A percentile compares a stretch with the other conserved stretches of the same genome.
These are phyloP conservation scores for Phytophthora cactorum DNA, from an alignment of 352 stramenopile species.

Conservation along the genomic window DNA sequence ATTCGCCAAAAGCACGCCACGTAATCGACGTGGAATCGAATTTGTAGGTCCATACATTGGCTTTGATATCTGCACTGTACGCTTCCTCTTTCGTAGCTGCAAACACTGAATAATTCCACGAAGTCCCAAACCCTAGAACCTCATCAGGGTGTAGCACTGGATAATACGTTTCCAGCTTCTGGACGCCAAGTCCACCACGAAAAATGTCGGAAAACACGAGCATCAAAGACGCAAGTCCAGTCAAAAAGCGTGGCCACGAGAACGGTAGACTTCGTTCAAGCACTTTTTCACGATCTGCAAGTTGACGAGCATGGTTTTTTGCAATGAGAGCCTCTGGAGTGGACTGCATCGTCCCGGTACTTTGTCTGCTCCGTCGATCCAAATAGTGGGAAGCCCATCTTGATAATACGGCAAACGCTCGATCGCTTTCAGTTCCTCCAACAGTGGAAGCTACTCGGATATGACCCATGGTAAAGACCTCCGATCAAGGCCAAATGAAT, in stretches of 20 bases:
- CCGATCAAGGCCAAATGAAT: too few species aligned
- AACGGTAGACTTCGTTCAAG: slow-evolving; percentile 30
- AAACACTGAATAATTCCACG: slow-evolving; percentile 43
- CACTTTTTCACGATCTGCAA: slow-evolving; percentile 16
- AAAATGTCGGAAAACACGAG: slow-evolving; percentile 45
- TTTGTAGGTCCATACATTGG: slow-evolving; percentile 46
- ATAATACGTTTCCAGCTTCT: slow-evolving; percentile 11
- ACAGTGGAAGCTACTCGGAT: slow-evolving; percentile 8
- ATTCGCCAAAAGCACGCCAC: slow-evolving; percentile 35
- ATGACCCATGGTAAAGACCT: slow-evolving; percentile 6
- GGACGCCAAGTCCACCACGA: slow-evolving; percentile 33
- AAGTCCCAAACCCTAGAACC: slow-evolving; percentile 30
- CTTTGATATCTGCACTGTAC: background rate
- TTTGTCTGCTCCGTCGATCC: background rate
- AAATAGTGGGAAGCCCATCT: slow-evolving; percentile 11
- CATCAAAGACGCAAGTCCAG: slow-evolving; percentile 25
- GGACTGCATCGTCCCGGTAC: background rate
- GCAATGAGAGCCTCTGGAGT: slow-evolving; percentile 10
- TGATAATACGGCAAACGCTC: slow-evolving; percentile 2
- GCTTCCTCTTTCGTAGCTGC: slow-evolving; percentile 16
- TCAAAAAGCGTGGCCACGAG: slow-evolving; percentile 28
- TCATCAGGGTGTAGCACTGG: slow-evolving; percentile 39
- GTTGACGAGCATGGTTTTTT: slow-evolving; percentile 14
- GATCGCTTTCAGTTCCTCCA: background rate
- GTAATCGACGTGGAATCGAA: slow-evolving; percentile 43